Base-by-base conservation (phyloP, 148 eudicot genomes). In the Vaccinium vitisidaea region DNA sequence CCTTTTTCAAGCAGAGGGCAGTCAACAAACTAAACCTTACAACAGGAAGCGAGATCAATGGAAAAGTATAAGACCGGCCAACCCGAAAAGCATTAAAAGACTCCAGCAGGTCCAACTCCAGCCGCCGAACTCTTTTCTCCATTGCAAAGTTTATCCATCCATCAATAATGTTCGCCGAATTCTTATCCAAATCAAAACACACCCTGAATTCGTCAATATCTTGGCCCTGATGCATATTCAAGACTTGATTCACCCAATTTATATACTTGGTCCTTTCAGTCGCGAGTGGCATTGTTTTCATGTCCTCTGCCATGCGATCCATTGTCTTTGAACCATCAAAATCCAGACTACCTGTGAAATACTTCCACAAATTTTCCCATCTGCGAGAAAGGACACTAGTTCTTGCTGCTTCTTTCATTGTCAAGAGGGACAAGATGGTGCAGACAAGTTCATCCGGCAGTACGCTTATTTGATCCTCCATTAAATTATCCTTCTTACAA, bases 391-490 rank as follows among this genome's bases (percentile, higher is more conserved):
- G 82, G 11, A 56, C 65, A 54, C 69, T 80, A 19, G 69, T 53
- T 80, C 48, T 80, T 80, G 46, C 82, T 21, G 70, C 82, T 58
- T 58, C 82, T 63, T 80, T 32, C 67, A 56, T 80, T 3, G 49
- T 80, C 82, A 80, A 80, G 10, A 55, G 21, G 21, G 82, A 80
- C 23, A 80, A 32, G 6, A 80, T 58, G 7, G 70, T 48, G 18
- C 58, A 65, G 11, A 56, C 27, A 54, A 56, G 18, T 13, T 30
- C 48, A 8, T 80, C 67, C 5, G 70, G 82, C 82, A 80, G 21
- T 30, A 1, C 48, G 3, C 70, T 80, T 48, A 30, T 80, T 48
- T 0, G 18, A 23, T 80, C 65, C 32, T 13, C 82, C 11, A 61
- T 61, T 6, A 4, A 4, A 61, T 21, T 21, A n/a, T n/a, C 27